Conservation (phyloP, 805 yeast species). For the Metschnikowia continentalis region DNA sequence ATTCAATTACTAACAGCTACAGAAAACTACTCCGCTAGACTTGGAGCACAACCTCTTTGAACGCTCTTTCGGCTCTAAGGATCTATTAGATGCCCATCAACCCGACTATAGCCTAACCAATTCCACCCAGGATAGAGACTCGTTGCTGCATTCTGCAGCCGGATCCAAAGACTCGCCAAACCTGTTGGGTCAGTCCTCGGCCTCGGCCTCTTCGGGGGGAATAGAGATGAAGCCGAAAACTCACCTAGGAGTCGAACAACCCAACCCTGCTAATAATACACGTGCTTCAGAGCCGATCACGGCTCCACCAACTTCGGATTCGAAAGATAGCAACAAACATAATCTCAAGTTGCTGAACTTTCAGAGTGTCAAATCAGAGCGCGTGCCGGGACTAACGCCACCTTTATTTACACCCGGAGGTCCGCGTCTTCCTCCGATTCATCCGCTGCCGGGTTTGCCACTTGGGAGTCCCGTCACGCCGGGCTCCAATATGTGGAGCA, state of each 20-base stretch:
- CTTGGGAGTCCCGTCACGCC: slow-evolving; percentile 49
- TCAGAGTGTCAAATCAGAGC: slow-evolving; percentile 21
- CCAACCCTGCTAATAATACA: neutral
- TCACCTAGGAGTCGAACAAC: neutral
- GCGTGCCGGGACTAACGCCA: slow-evolving; percentile 41
- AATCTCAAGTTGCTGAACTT: slow-evolving; percentile 34
- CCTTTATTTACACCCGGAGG: slow-evolving; percentile 58
- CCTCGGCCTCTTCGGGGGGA: slow-evolving; percentile 8
- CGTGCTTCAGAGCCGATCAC: neutral
- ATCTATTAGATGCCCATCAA: slow-evolving; percentile 16
- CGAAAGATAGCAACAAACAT: slow-evolving; percentile 25
- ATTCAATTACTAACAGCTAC: neutral
- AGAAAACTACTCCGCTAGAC: slow-evolving; percentile 53
- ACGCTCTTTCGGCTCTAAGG: slow-evolving; percentile 79
- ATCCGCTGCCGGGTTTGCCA: slow-evolving; percentile 40
- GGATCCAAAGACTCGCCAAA: slow-evolving; percentile 4
- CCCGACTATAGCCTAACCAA: neutral
- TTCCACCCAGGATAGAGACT: neutral
- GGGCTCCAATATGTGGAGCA: slow-evolving; percentile 46
- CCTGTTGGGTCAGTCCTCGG: slow-evolving; percentile 6
- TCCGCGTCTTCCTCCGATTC: slow-evolving; percentile 52
- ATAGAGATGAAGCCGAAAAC: slow-evolving; percentile 10
- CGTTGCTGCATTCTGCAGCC: slow-evolving; percentile 5
- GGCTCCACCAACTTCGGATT: neutral
- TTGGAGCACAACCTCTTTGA: slow-evolving; percentile 95